These are phyloP conservation scores for Mycena vitilis DNA, from an alignment of 768 basidiomycete genomes.

Conservation along the genomic window DNA sequence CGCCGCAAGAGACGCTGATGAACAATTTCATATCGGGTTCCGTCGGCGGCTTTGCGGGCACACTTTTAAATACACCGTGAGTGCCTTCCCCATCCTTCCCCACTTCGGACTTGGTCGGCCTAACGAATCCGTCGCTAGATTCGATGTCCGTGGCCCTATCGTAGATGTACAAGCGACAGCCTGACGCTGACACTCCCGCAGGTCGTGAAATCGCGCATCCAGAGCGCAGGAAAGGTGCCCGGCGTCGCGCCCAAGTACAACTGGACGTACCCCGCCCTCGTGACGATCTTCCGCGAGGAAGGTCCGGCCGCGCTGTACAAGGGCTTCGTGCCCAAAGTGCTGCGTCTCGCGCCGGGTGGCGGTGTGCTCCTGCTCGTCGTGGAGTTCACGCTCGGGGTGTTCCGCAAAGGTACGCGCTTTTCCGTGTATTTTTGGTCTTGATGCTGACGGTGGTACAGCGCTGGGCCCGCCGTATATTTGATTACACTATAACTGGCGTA, in stretches of 20 bases:
- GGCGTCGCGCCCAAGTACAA: conserved; percentile 89
- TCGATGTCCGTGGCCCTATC: conserved; percentile 24
- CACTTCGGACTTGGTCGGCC: not conserved
- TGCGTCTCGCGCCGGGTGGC: conserved; percentile 94
- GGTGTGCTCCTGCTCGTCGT: conserved; percentile 96
- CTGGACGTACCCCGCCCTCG: conserved; percentile 93
- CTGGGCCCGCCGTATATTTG: conserved; percentile 68
- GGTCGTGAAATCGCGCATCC: conserved; percentile 98
- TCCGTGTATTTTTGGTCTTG: conserved; percentile 1
- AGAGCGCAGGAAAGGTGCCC: conserved; percentile 72
- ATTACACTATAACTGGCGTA: not conserved
- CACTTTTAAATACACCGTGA: conserved; percentile 91
- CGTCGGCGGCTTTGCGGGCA: conserved; percentile 91
- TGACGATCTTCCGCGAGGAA: conserved; percentile 88
- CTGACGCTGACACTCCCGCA: conserved; percentile 44
- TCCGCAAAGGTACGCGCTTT: conserved; percentile 70
- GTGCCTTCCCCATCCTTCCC: conserved; percentile 43
- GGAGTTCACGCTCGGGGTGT: conserved; percentile 82
- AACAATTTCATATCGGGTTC: conserved; percentile 95
- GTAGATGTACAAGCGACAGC: conserved; percentile 5
- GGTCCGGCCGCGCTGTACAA: conserved; percentile 90
- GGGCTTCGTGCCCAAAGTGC: conserved; percentile 95
- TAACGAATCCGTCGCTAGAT: conserved; percentile 4
- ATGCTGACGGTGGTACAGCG: conserved; percentile 42
- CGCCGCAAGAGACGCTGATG: conserved; percentile 73